phyloP scores from a whole-genome alignment of 345 rosid genomes.

The Eucalyptus victrix region DNA sequence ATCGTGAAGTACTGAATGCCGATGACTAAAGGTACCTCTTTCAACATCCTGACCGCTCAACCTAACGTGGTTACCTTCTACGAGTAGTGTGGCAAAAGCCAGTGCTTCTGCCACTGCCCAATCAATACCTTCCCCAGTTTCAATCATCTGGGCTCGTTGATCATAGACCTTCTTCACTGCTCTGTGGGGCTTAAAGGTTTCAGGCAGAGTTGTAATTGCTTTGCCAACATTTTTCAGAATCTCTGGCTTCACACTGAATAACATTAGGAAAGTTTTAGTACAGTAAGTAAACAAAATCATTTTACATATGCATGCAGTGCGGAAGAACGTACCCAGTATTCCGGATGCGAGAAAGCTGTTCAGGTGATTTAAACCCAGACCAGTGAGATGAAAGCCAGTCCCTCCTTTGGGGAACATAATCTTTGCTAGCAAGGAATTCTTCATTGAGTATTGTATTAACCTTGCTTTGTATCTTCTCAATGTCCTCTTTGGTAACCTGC shows the following conservation, averaged over 20 bases:
- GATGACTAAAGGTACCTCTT: conserved; percentile 12
- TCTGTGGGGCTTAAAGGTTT: conserved; percentile 4
- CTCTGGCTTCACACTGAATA: conserved; percentile 7
- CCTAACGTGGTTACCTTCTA: conserved; percentile 8
- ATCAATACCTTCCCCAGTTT: conserved; percentile 7
- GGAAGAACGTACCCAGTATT: background rate
- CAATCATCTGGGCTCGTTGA: conserved; percentile 6
- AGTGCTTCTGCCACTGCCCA: conserved; percentile 12
- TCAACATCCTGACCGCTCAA: conserved; percentile 9
- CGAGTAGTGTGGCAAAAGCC: conserved; percentile 5
- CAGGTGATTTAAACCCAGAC: conserved; percentile 12
- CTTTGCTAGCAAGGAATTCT: conserved; percentile 3
- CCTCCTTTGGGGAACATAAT: conserved; percentile 7
- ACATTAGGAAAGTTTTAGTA: background rate
- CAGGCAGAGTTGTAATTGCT: conserved; percentile 6
- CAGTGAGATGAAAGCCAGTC: conserved; percentile 12
- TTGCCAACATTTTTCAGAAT: conserved; percentile 8
- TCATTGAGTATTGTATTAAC: conserved; percentile 3
- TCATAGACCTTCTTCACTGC: conserved; percentile 8
- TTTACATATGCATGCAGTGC: background rate
- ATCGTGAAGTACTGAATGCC: conserved; percentile 9
- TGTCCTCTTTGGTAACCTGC: conserved; percentile 2
- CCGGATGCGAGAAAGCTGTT: conserved; percentile 8
- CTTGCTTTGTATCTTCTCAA: background rate
- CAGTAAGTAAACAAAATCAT: background rate